Evolutionary conservation across 345 rosid genomes (phyloP), one percentile per base, ranked within the genome.

Genomic region (Rhizophora mangle): DNA sequence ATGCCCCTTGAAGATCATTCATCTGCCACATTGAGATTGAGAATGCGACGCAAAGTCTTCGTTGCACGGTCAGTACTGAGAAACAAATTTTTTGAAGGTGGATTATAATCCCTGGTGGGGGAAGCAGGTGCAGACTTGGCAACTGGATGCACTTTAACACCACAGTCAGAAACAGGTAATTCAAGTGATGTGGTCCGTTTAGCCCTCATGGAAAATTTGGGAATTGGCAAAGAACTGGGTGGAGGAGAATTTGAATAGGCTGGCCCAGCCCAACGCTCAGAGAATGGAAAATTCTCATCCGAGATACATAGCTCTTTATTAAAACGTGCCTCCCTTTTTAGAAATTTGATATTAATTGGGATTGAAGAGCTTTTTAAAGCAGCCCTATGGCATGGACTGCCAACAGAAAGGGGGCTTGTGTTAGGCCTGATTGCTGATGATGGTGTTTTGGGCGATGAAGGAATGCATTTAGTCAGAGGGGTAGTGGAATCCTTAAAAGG

Each of bases 241-340:
- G 98, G 94, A 4, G 99, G 99, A 0, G 98, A 95, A 85, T 88
- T 92, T 13, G 99, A 95, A 76, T 95, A 92, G 15, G 99, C 90
- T 36, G 99, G 99, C 19, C 99, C 99, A 4, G 98, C 99, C 99
- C 99, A 95, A 19, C 83, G 82, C 80, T 95, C 98, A 63, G 94
- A 85, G 72, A 70, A 88, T 4, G 80, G 78, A 49, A 86, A 52
- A 58, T 72, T 68, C 61, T 49, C 75, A 47, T 36, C 72, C 56
- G 68, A 75, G 22, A 31, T 29, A 30, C 57, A 52, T 19, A 63
- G 27, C 61, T 76, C 88, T 27, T 80, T 85, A 63, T 18, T 59
- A 63, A 74, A 72, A 77, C 73, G 9, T 10, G 67, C 78, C 51
- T 37, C 80, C 58, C 56, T 78, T 64, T 60, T 64, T 22, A 74